A percentile compares a stretch with the other conserved stretches of the same genome.
phyloP scores from a whole-genome alignment of 2,329 filamentous ascomycete species.

The Xylaria sp. region DNA sequence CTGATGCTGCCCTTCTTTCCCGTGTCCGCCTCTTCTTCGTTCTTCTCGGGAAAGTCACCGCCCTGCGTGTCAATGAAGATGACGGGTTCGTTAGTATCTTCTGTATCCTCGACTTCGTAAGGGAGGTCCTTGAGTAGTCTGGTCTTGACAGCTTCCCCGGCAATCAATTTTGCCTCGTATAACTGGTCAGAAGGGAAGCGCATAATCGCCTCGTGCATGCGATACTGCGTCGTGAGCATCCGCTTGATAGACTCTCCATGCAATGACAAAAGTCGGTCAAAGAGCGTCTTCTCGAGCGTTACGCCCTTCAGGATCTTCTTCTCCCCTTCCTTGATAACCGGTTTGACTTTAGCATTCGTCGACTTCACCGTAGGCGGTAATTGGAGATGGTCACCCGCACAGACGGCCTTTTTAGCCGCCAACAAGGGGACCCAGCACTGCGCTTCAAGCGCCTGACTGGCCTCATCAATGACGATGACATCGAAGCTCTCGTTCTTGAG shows the following conservation, averaged over 20 bases:
- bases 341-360: conserved; percentile 44
- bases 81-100: conserved; percentile 81
- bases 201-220: conserved; percentile 97
- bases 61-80: conserved; percentile 97
- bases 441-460: conserved; percentile 89
- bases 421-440: conserved; percentile 94
- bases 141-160: conserved; percentile 70
- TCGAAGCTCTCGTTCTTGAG: conserved; percentile 78
- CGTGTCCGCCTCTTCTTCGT: conserved; percentile 61
- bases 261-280: conserved; percentile 77
- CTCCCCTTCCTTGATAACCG: conserved; percentile 33
- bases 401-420: conserved; percentile 73
- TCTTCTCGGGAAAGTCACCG: conserved; percentile 80
- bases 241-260: conserved; percentile 82
- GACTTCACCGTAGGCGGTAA: conserved; percentile 93
- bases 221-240: conserved; percentile 95
- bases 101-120: conserved; percentile 71
- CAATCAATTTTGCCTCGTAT: conserved; percentile 76
- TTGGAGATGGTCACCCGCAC: conserved; percentile 92
- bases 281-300: conserved; percentile 82
- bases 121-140: conserved; percentile 72
- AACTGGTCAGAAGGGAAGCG: conserved; percentile 83
- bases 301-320: conserved; percentile 44
- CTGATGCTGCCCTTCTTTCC: conserved; percentile 42
- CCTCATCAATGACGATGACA: conserved; percentile 92